These are phyloP conservation scores for Neurospora terricola DNA, from an alignment of 495 filamentous ascomycete species.

Conservation along the genomic window DNA sequence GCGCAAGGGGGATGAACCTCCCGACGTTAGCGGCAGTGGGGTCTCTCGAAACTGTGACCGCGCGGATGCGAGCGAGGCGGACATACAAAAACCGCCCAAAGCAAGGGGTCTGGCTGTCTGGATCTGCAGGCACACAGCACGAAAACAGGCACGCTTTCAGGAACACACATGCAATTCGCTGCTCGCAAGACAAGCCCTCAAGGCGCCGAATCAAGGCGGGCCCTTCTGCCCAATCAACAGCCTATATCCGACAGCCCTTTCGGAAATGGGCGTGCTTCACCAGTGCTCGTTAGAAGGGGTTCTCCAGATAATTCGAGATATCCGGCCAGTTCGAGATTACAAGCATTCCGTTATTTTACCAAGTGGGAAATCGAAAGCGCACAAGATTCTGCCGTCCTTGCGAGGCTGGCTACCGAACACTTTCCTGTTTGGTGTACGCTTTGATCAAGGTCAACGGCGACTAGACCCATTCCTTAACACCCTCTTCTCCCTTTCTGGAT, in stretches of 20 bases:
- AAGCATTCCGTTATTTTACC: background rate
- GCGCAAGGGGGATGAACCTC: background rate
- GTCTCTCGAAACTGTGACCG: background rate
- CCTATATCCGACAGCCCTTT: background rate
- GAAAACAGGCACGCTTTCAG: background rate
- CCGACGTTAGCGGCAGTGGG: background rate
- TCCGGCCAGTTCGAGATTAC: background rate
- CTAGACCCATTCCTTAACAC: background rate
- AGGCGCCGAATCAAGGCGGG: background rate
- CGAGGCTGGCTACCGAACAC: background rate
- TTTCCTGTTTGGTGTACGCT: background rate
- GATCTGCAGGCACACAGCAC: background rate
- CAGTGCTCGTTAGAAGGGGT: background rate
- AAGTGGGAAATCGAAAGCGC: background rate
- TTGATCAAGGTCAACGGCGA: background rate
- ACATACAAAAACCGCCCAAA: background rate
- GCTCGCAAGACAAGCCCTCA: background rate
- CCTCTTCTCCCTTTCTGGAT: background rate
- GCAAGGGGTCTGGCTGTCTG: background rate
- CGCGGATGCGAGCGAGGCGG: background rate
- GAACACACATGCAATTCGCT: background rate
- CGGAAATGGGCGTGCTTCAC: background rate
- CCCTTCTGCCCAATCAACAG: background rate
- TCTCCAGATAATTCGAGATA: background rate
- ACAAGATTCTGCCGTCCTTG: background rate